Evolutionary conservation across 2,329 filamentous ascomycete genomes (phyloP).

Genomic region (Thermoascus crustaceus): DNA sequence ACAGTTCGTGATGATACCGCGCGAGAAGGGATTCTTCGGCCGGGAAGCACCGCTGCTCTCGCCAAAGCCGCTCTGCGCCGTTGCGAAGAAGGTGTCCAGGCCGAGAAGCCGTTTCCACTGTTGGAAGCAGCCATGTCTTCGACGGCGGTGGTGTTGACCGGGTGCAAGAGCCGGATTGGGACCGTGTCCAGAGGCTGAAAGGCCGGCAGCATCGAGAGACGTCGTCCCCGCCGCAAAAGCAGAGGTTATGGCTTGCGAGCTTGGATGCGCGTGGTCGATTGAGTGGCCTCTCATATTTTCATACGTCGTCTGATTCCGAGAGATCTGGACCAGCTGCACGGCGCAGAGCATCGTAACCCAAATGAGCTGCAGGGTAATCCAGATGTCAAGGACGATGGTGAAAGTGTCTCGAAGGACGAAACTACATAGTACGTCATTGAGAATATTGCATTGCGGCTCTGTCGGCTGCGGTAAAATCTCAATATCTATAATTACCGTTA

Average conservation of each 20-base stretch:
- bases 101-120: slow-evolving; percentile 81
- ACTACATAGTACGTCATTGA: slow-evolving; percentile 67
- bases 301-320: slow-evolving; percentile 87
- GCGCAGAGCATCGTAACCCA: slow-evolving; percentile 97
- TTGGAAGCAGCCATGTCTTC: slow-evolving; percentile 56
- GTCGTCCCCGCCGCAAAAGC: slow-evolving; percentile 64
- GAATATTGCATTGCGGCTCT: slow-evolving; percentile 57
- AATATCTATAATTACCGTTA: slow-evolving; percentile 46
- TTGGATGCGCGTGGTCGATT: slow-evolving; percentile 46
- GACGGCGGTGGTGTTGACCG: slow-evolving; percentile 41
- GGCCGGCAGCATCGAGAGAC: slow-evolving; percentile 58
- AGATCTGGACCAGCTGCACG: slow-evolving; percentile 88
- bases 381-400: slow-evolving; percentile 68
- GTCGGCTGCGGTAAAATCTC: slow-evolving; percentile 47
- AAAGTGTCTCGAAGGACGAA: slow-evolving; percentile 75
- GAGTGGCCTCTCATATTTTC: slow-evolving; percentile 87
- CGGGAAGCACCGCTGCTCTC: slow-evolving; percentile 40
- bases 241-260: slow-evolving; percentile 52
- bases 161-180: slow-evolving; percentile 49
- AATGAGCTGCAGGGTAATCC: slow-evolving; percentile 74
- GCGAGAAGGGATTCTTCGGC: slow-evolving; percentile 73
- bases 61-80: slow-evolving; percentile 64
- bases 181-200: slow-evolving; percentile 58
- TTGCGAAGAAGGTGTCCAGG: slow-evolving; percentile 88
- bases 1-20: slow-evolving; percentile 80